phyloP scores from a whole-genome alignment of 23 red algal species.

The Chondrus crispus region DNA sequence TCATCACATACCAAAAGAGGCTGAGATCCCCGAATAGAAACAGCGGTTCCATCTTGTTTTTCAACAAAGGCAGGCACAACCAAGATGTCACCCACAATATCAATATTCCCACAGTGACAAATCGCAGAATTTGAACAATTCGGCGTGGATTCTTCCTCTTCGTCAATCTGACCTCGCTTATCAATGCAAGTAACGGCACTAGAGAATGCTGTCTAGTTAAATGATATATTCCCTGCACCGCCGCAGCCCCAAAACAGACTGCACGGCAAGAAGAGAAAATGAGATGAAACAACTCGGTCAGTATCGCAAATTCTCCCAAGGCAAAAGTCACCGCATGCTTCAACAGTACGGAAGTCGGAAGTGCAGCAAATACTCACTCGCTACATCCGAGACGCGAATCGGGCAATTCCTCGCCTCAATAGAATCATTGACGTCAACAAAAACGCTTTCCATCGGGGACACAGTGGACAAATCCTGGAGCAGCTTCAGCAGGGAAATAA shows the following conservation, averaged over 20 bases:
- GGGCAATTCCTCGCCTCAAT: too few species aligned
- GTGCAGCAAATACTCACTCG: neutral
- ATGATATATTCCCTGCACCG: neutral
- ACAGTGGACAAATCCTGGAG: neutral
- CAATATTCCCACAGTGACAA: neutral
- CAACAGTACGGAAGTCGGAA: neutral
- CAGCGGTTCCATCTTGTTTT: neutral
- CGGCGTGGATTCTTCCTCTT: neutral
- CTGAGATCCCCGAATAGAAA: slow-evolving; percentile 1
- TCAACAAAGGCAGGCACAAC: neutral
- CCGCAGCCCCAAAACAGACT: slow-evolving; percentile 4
- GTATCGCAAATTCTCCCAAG: neutral
- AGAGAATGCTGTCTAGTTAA: neutral
- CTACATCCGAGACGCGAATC: too few species aligned
- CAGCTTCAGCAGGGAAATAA: neutral
- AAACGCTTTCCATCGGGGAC: neutral
- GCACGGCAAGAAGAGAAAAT: too few species aligned
- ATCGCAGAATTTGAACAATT: neutral
- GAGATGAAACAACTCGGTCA: neutral
- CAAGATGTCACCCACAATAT: neutral
- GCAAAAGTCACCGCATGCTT: neutral
- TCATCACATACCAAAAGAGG: slow-evolving; percentile 27
- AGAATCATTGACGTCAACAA: neutral
- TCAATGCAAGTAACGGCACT: slow-evolving; percentile 17
- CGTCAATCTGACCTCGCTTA: neutral